These are phyloP conservation scores for Rhytidiadelphus loreus DNA, from an alignment of 225 moss, liverwort and hornwort genomes.

Conservation along the genomic window DNA sequence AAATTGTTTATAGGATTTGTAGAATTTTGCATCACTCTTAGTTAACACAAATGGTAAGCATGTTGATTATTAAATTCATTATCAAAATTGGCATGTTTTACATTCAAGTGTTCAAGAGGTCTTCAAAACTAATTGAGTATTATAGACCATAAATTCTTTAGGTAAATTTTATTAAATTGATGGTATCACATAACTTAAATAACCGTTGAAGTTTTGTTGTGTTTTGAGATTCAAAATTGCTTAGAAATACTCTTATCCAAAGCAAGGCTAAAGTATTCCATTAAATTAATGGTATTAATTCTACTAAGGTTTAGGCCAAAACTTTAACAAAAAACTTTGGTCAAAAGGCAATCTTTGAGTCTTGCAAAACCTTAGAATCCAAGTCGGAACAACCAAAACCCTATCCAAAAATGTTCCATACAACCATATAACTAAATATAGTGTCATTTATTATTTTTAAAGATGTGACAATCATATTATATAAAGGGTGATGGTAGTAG, in stretches of 20 bases:
- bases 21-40: no score
- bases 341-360: background rate
- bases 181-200: background rate
- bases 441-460: background rate
- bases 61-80: background rate
- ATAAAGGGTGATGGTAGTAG: background rate
- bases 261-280: no score
- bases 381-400: background rate
- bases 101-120: no score
- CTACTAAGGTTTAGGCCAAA: background rate
- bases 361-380: background rate
- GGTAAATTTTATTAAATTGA: background rate
- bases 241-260: background rate
- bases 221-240: background rate
- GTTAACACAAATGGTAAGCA: background rate
- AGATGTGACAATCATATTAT: background rate
- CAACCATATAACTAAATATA: background rate
- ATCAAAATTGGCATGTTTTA: background rate
- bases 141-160: accelerated
- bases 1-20: no score
- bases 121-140: background rate
- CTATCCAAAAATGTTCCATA: background rate
- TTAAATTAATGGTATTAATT: no score
- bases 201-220: background rate
- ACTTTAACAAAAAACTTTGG: background rate